These are phyloP conservation scores for Massospora cicadina DNA, from an alignment of 371 early-diverging fungal species.

Conservation along the genomic window DNA sequence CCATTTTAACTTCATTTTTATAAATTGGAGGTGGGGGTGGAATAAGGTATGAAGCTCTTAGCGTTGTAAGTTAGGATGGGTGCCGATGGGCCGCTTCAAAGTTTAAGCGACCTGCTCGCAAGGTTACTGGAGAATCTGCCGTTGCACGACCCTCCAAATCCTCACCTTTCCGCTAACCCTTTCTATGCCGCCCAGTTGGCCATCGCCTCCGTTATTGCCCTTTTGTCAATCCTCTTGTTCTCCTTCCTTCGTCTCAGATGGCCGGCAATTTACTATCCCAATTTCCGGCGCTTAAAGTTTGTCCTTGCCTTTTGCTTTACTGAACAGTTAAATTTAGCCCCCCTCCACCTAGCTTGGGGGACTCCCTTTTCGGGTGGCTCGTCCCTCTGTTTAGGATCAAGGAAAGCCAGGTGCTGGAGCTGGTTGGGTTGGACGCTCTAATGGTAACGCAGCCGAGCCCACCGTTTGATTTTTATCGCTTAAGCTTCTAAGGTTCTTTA, in stretches of 20 bases:
- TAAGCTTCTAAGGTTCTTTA: conserved; percentile 19
- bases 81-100: too few relatives aligned
- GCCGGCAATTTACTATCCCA: background rate
- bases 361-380: background rate
- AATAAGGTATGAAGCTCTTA: too few relatives aligned
- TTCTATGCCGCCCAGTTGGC: background rate
- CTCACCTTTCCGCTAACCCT: too few relatives aligned
- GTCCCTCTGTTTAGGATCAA: background rate
- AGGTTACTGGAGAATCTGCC: too few relatives aligned
- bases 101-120: too few relatives aligned
- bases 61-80: too few relatives aligned
- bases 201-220: background rate
- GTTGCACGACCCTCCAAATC: too few relatives aligned
- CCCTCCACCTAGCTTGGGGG: background rate
- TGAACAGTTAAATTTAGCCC: background rate
- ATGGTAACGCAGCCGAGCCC: conserved; percentile 16
- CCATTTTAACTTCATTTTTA: too few relatives aligned
- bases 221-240: background rate
- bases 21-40: too few relatives aligned
- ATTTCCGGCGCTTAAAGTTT: background rate
- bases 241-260: background rate
- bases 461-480: background rate
- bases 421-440: conserved; percentile 39
- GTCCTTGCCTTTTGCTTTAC: background rate
- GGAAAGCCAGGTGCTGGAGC: background rate